A percentile compares a stretch with the other conserved stretches of the same genome.
phyloP scores from a whole-genome alignment of 2,329 filamentous ascomycete species.

The Didymella arachidicola region DNA sequence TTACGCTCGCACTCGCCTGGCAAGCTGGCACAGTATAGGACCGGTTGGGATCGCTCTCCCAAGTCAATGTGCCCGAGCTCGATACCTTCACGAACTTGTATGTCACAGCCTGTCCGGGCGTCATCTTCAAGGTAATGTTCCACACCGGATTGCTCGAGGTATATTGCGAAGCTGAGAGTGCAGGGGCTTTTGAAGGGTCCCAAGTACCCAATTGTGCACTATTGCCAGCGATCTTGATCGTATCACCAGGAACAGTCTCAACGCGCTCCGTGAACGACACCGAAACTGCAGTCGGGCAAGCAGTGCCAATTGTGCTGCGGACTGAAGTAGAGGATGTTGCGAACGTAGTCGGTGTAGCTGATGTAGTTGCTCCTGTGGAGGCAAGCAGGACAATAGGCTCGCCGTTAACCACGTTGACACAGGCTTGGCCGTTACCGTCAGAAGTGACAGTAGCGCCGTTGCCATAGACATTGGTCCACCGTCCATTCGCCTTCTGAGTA shows the following conservation, averaged over 20 bases:
- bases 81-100: constrained; percentile 59
- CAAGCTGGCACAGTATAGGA: constrained; percentile 48
- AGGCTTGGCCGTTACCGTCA: constrained; percentile 54
- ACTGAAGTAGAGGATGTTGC: constrained; percentile 11
- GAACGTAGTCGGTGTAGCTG: constrained; percentile 21
- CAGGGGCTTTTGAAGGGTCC: constrained; percentile 50
- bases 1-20: constrained; percentile 35
- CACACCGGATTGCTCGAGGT: constrained; percentile 57
- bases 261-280: constrained; percentile 59
- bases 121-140: constrained; percentile 53
- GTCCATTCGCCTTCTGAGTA: constrained; percentile 48
- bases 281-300: constrained; percentile 42
- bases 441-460: constrained; percentile 49
- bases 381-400: constrained; percentile 54
- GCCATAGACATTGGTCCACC: constrained; percentile 54
- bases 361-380: constrained; percentile 16
- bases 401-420: constrained; percentile 53
- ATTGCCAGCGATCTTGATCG: constrained; percentile 57
- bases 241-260: constrained; percentile 59
- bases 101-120: constrained; percentile 51
- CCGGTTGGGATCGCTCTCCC: constrained; percentile 57
- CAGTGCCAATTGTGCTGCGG: constrained; percentile 7
- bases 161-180: constrained; percentile 55
- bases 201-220: constrained; percentile 56
- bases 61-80: constrained; percentile 55